Evolutionary conservation across 78 protist species (phyloP).

Genomic region (Paratrimastix pyriformis): DNA sequence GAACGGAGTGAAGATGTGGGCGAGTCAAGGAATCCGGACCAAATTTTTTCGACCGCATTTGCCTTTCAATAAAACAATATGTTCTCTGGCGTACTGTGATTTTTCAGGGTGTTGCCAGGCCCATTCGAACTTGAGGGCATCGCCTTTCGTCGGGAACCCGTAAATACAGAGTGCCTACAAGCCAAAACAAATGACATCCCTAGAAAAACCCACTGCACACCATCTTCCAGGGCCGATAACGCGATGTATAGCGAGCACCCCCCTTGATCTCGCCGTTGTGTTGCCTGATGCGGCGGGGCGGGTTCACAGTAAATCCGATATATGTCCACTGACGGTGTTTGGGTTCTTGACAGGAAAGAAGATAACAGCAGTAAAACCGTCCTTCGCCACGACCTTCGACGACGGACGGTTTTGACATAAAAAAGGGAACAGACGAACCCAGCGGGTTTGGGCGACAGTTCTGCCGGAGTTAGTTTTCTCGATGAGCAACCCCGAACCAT

Average conservation of each 20-base stretch:
- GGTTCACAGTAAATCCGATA: constrained; percentile 51
- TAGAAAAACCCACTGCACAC: background rate
- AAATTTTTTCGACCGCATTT: too few relatives aligned
- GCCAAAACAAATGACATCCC: too few relatives aligned
- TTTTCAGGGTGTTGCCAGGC: constrained; percentile 40
- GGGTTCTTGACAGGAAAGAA: background rate
- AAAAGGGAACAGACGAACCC: too few relatives aligned
- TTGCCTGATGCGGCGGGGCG: constrained; percentile 44
- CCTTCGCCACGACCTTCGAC: too few relatives aligned
- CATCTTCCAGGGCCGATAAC: constrained; percentile 35
- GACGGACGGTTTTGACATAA: too few relatives aligned
- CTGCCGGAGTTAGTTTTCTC: too few relatives aligned
- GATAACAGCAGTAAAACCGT: constrained; percentile 19
- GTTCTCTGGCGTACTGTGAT: too few relatives aligned
- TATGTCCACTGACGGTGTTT: constrained; percentile 11
- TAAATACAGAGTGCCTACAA: constrained; percentile 22
- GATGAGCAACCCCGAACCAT: too few relatives aligned
- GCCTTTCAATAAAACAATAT: too few relatives aligned
- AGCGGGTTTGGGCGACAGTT: too few relatives aligned
- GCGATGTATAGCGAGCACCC: constrained; percentile 46
- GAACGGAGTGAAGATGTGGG: too few relatives aligned
- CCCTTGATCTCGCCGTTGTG: constrained; percentile 57
- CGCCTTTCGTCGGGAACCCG: constrained; percentile 29
- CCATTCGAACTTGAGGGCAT: constrained; percentile 52
- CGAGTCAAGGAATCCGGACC: too few relatives aligned